A percentile compares a stretch with the other conserved stretches of the same genome.
These are phyloP conservation scores for Strobilomyces dryophilus DNA, from an alignment of 768 basidiomycete species.

Conservation along the genomic window DNA sequence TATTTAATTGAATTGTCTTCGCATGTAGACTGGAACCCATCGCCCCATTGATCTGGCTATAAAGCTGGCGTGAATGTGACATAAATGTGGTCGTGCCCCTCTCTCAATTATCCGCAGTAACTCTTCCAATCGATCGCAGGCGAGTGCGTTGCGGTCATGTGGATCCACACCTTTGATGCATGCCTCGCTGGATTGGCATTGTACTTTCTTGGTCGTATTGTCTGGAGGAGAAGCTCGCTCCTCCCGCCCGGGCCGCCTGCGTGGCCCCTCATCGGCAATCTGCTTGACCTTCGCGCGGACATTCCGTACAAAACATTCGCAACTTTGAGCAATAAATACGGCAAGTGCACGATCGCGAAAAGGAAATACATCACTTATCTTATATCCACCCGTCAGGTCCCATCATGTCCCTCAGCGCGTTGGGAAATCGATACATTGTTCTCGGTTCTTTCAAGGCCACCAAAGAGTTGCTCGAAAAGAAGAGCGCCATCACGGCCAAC, in stretches of 20 bases:
- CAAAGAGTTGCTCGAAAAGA: background rate
- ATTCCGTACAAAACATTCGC: constrained; percentile 49
- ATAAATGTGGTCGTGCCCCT: too few species aligned
- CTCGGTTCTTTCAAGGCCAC: background rate
- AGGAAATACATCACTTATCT: background rate
- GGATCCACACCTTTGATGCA: background rate
- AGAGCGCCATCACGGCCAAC: background rate
- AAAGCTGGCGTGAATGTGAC: too few species aligned
- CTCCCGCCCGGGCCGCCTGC: background rate
- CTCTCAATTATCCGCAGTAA: too few species aligned
- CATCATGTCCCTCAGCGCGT: constrained; percentile 15
- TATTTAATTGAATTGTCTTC: too few species aligned
- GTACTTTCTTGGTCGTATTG: background rate
- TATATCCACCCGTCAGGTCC: constrained; percentile 13
- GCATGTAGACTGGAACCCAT: too few species aligned
- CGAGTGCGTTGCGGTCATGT: background rate
- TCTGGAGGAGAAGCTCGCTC: background rate
- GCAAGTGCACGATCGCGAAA: constrained; percentile 26
- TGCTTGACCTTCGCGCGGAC: constrained; percentile 50
- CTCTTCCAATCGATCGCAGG: too few species aligned
- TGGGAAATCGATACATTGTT: constrained; percentile 37
- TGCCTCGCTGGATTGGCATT: constrained; percentile 14
- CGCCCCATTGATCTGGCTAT: too few species aligned
- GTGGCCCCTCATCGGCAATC: constrained; percentile 35
- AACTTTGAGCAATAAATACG: constrained; percentile 38